These are phyloP conservation scores for Hirsutella minnesotensis DNA, from an alignment of 2,329 filamentous ascomycete genomes.

Conservation along the genomic window DNA sequence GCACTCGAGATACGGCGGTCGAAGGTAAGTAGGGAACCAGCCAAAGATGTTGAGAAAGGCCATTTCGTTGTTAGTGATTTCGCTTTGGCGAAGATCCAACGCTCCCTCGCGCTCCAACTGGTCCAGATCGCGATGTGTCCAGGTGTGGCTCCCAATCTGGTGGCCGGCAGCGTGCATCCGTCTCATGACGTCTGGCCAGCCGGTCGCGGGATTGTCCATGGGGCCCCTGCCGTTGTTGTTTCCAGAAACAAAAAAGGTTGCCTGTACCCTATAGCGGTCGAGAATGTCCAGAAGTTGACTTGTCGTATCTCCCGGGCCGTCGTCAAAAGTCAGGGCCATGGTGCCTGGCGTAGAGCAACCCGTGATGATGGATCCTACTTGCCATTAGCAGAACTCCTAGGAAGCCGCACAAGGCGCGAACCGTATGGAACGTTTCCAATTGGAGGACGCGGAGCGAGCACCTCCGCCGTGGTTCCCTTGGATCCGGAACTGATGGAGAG, in stretches of 20 bases:
- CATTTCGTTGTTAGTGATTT: constrained; percentile 34
- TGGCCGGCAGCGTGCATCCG: constrained; percentile 30
- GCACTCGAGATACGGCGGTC: constrained; percentile 33
- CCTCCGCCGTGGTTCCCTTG: constrained; percentile 17
- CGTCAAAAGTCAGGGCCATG: constrained; percentile 35
- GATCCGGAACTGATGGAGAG: constrained; percentile 16
- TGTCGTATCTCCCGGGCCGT: constrained; percentile 32
- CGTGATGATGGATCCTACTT: constrained; percentile 22
- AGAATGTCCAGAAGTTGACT: constrained; percentile 26
- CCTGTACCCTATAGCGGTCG: constrained; percentile 17
- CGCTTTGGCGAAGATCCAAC: constrained; percentile 13
- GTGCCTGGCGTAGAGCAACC: constrained; percentile 21
- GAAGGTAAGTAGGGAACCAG: constrained; percentile 30
- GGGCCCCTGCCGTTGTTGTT: constrained; percentile 27
- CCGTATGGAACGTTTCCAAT: constrained; percentile 25
- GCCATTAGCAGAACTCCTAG: too few species aligned
- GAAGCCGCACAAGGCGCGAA: too few species aligned
- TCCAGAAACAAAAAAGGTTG: constrained; percentile 30
- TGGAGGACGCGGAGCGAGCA: constrained; percentile 16
- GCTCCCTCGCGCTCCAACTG: constrained; percentile 8
- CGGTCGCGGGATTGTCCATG: constrained; percentile 24
- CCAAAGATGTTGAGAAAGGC: constrained; percentile 29
- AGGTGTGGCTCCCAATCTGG: constrained; percentile 35
- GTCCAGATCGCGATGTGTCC: constrained; percentile 32
- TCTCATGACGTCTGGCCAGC: constrained; percentile 24